These are phyloP conservation scores for Mycena rosella DNA, from an alignment of 768 basidiomycete species.

Conservation along the genomic window DNA sequence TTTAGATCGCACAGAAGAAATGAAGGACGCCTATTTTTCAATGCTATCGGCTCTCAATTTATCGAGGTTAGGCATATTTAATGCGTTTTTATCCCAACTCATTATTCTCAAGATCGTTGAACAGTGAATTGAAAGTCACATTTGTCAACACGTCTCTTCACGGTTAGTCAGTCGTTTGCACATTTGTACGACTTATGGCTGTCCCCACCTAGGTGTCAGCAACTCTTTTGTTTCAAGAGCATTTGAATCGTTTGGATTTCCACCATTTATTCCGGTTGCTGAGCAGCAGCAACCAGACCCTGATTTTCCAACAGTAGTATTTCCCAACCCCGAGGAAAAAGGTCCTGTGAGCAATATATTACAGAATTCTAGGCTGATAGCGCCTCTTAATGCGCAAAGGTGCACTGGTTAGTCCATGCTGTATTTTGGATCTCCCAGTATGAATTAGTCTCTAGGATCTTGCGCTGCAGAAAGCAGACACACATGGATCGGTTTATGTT, in stretches of 20 bases:
- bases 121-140: constrained; percentile 55
- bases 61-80: constrained; percentile 24
- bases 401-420: constrained; percentile 54
- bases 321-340: constrained; percentile 94
- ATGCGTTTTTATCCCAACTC: neutral
- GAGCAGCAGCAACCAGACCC: constrained; percentile 84
- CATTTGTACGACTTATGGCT: neutral
- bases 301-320: constrained; percentile 86
- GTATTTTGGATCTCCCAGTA: neutral
- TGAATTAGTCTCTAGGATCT: constrained; percentile 58
- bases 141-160: constrained; percentile 95
- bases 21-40: constrained; percentile 71
- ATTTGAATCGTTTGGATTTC: constrained; percentile 71
- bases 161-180: constrained; percentile 52
- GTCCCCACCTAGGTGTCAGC: constrained; percentile 59
- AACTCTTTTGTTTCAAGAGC: constrained; percentile 70
- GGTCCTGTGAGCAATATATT: constrained; percentile 55
- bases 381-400: constrained; percentile 30
- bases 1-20: constrained; percentile 68
- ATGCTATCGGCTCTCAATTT: constrained; percentile 49
- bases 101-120: constrained; percentile 48
- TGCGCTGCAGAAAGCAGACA: constrained; percentile 73
- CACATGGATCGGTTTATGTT: constrained; percentile 68
- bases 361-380: constrained; percentile 43
- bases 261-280: constrained; percentile 68